phyloP scores from a whole-genome alignment of 352 stramenopile species.

The Phytophthora sp. region DNA sequence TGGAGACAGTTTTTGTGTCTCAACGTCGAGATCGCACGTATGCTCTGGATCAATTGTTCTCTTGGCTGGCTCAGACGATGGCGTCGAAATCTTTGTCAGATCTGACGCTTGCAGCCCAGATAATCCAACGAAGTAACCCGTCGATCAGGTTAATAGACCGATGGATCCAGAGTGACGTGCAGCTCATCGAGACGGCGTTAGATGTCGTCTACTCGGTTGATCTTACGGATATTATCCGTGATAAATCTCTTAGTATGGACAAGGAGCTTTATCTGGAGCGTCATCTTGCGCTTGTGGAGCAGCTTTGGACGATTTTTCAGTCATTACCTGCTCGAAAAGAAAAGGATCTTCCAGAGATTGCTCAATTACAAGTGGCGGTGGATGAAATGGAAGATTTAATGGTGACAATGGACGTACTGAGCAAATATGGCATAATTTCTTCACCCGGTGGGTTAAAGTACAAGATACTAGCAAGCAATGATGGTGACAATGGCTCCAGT shows the following conservation, averaged over 20 bases:
- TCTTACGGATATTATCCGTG: slow-evolving; percentile 18
- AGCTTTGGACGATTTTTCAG: slow-evolving; percentile 77
- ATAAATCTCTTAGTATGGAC: slow-evolving; percentile 17
- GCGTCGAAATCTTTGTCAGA: slow-evolving; percentile 40
- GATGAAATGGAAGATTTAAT: slow-evolving; percentile 80
- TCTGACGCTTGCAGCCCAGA: slow-evolving; percentile 55
- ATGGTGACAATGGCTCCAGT: slow-evolving; percentile 7
- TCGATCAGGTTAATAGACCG: slow-evolving; percentile 43
- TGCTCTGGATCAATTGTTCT: slow-evolving; percentile 60
- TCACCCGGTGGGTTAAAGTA: slow-evolving; percentile 49
- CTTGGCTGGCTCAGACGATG: slow-evolving; percentile 49
- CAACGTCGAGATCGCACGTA: slow-evolving; percentile 42
- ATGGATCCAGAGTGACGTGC: slow-evolving; percentile 69
- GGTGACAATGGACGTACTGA: slow-evolving; percentile 71
- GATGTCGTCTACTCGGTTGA: slow-evolving; percentile 52
- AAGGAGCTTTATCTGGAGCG: slow-evolving; percentile 30
- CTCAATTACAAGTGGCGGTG: slow-evolving; percentile 68
- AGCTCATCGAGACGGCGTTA: slow-evolving; percentile 65
- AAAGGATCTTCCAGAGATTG: slow-evolving; percentile 55
- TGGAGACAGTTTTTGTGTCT: slow-evolving; percentile 57
- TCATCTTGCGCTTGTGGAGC: slow-evolving; percentile 51
- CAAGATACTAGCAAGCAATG: slow-evolving; percentile 42
- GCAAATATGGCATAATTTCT: slow-evolving; percentile 49
- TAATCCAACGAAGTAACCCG: slow-evolving; percentile 73
- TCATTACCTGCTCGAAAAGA: slow-evolving; percentile 72